A percentile compares a stretch with the other conserved stretches of the same genome.
Evolutionary conservation across 768 basidiomycete species (phyloP).

Genomic region (Calocybe indica): DNA sequence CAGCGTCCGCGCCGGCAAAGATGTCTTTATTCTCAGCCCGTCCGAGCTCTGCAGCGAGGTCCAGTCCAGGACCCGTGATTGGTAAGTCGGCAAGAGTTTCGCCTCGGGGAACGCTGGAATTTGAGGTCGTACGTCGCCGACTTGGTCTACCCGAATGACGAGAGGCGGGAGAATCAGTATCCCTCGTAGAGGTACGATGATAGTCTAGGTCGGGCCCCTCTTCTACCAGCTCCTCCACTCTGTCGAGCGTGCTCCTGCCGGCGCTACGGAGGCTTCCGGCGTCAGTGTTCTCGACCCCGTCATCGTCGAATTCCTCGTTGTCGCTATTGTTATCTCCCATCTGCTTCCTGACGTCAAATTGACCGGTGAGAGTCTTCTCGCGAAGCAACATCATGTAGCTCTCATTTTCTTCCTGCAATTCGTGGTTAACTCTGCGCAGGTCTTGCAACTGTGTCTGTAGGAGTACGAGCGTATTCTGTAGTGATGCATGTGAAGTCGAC

Average conservation of each 20-base stretch:
- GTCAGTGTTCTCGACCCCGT: constrained; percentile 37
- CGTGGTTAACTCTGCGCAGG: constrained; percentile 81
- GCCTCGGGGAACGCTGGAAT: constrained; percentile 51
- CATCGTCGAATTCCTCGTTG: constrained; percentile 35
- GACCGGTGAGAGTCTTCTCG: constrained; percentile 87
- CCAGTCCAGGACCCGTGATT: constrained; percentile 83
- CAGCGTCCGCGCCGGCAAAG: constrained; percentile 47
- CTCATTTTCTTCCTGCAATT: constrained; percentile 93
- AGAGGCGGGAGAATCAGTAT: constrained; percentile 30
- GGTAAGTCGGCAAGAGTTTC: constrained; percentile 85
- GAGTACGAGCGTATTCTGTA: constrained; percentile 81
- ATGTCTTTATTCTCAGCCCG: constrained; percentile 88
- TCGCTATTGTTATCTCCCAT: constrained; percentile 42
- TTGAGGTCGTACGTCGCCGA: constrained; percentile 48
- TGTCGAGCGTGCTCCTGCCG: constrained; percentile 52
- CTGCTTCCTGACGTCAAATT: constrained; percentile 71
- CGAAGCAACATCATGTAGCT: constrained; percentile 91
- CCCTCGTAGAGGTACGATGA: constrained; percentile 27
- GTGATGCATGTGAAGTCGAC: constrained; percentile 75
- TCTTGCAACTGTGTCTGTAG: constrained; percentile 83
- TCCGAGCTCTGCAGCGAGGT: constrained; percentile 87
- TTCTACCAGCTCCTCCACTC: constrained; percentile 49
- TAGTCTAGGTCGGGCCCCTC: constrained; percentile 32
- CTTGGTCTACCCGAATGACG: constrained; percentile 35
- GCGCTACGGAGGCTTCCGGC: constrained; percentile 52